These are phyloP conservation scores for Dictyostelium brefeldianum DNA, from an alignment of 78 protist genomes.

Conservation along the genomic window DNA sequence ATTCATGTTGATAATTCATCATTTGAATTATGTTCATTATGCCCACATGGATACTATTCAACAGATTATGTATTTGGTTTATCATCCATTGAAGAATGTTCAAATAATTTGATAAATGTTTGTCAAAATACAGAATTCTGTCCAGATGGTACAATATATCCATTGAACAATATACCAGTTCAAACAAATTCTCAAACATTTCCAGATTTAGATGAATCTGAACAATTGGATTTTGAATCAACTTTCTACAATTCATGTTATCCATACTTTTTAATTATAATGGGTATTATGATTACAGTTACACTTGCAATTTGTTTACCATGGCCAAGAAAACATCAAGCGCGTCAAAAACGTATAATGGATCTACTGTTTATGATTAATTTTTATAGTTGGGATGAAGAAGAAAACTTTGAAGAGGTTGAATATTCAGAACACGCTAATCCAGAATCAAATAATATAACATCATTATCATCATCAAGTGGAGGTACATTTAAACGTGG, in stretches of 20 bases:
- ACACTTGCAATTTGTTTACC: conserved; percentile 44
- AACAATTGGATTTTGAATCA: conserved; percentile 59
- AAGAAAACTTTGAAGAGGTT: conserved; percentile 24
- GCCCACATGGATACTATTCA: conserved; percentile 61
- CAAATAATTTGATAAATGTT: neutral
- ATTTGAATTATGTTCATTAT: conserved; percentile 66
- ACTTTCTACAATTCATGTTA: conserved; percentile 66
- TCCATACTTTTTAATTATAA: conserved; percentile 67
- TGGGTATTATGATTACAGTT: conserved; percentile 21
- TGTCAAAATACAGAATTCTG: conserved; percentile 29
- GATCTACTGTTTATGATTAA: conserved; percentile 18
- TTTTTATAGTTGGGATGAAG: conserved; percentile 73
- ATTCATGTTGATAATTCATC: conserved; percentile 19
- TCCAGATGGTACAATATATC: conserved; percentile 63
- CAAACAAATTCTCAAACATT: neutral
- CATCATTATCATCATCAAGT: neutral
- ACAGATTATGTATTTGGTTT: conserved; percentile 24
- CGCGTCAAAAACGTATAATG: conserved; percentile 3
- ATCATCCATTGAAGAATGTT: conserved; percentile 16
- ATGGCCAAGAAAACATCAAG: conserved; percentile 35
- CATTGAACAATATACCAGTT: conserved; percentile 1
- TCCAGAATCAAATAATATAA: neutral
- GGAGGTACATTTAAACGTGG: conserved; percentile 17
- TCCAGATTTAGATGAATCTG: conserved; percentile 41
- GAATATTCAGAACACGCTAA: conserved; percentile 15